Base-by-base conservation (phyloP, 108 stramenopile genomes). In the Conticribra weissflogii region DNA sequence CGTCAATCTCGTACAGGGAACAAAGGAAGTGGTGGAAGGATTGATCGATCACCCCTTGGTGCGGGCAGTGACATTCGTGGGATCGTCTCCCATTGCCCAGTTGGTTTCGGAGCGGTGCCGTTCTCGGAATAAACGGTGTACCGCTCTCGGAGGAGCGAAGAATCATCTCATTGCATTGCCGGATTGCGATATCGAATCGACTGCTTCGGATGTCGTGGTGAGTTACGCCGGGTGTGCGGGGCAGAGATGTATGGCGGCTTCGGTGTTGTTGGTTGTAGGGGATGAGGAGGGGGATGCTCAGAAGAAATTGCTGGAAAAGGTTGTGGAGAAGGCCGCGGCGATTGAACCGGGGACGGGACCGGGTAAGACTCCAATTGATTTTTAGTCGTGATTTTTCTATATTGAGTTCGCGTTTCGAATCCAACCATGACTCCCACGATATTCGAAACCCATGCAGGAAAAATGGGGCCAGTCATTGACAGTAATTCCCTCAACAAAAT, bases 91-190 rank as follows among this genome's bases (percentile, higher is more conserved):
- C 15, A 89, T 98, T 12, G 98, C 97, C 24, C 71, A 88, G 63
- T 48, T 89, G 21, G 96, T 98, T 0, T 61, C 87, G 1, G 68
- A 89, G 15, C 79, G 88, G 7, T 94, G 93, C 71, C 84, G 83
- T 16, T 53, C 65, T 0, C 57, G 91, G 29, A 81, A 95, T 78
- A 98, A 97, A 73, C 88, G 96, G 28, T 92, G 94, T 44, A 93
- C 93, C 3, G 96, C 96, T 1, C 68, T 98, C 16, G 98, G 98
- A 0, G 98, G 98, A 17, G 98, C 98, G 22, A 96, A 98, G 89
- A 98, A 98, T 81, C 98, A 98, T 80, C 80, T 98, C 55, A 82
- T 98, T 29, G 96, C 96, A 0, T 73, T 98, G 71, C 87, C 87
- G 5, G 96, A 97, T 71, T 98, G 96, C 68, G 89, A 98, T 45